A percentile compares a stretch with the other conserved stretches of the same genome.
These are phyloP conservation scores for Xylaria arbuscula DNA, from an alignment of 2,329 filamentous ascomycete species.

Conservation along the genomic window DNA sequence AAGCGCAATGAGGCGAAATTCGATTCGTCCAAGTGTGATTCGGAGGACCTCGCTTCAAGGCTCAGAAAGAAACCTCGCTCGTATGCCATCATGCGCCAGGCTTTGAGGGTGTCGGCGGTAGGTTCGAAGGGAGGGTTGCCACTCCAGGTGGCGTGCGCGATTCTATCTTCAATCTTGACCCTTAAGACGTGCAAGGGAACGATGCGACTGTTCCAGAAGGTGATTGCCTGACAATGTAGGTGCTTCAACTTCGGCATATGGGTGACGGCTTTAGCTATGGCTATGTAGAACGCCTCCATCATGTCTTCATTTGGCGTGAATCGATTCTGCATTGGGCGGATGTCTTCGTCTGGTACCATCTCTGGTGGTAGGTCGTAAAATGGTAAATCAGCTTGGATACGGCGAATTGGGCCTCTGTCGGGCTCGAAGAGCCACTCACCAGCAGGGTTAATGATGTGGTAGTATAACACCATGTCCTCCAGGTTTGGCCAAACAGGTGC, in stretches of 20 bases:
- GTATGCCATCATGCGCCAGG: slow-evolving; percentile 25
- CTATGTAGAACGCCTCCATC: slow-evolving; percentile 29
- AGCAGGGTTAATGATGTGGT: slow-evolving; percentile 24
- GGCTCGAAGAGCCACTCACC: slow-evolving; percentile 31
- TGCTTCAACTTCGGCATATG: slow-evolving; percentile 30
- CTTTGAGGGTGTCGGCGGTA: slow-evolving; percentile 3
- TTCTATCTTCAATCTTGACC: neutral
- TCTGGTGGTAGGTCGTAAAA: slow-evolving; percentile 14
- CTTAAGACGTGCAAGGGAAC: slow-evolving; percentile 25
- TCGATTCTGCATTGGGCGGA: slow-evolving; percentile 18
- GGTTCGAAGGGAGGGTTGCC: slow-evolving; percentile 22
- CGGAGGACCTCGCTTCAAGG: neutral
- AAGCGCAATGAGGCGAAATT: too few relatives aligned
- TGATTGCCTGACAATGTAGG: slow-evolving; percentile 24
- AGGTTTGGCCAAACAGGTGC: slow-evolving; percentile 32
- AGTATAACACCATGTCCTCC: slow-evolving; percentile 26
- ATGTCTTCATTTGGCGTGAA: slow-evolving; percentile 22
- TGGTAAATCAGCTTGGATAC: slow-evolving; percentile 13
- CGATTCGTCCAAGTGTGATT: neutral
- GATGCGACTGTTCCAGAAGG: slow-evolving; percentile 7
- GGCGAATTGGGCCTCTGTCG: neutral
- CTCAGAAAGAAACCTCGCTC: slow-evolving; percentile 13
- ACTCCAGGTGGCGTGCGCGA: slow-evolving; percentile 12
- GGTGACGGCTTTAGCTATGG: slow-evolving; percentile 23
- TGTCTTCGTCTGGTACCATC: slow-evolving; percentile 17